Percentiles rank a stretch among this genome's conserved stretches.
Evolutionary conservation across 164 flowering plant species (phyloP).

Genomic region (Magnolia sinica): DNA sequence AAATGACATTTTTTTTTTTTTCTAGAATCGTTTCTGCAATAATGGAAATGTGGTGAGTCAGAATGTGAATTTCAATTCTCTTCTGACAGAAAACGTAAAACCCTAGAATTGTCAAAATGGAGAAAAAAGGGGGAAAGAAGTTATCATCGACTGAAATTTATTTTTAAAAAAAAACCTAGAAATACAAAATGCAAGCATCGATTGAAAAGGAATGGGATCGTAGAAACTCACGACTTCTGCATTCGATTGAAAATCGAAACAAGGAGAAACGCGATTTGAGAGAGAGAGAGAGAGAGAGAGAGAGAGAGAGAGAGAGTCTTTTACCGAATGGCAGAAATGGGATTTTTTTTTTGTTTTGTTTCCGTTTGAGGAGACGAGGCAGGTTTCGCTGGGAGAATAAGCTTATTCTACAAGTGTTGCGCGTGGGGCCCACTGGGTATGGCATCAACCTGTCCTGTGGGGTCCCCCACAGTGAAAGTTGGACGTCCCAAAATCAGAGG

Average conservation of each 20-base stretch:
- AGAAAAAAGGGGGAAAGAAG: conserved; percentile 5
- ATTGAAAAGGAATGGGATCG: not conserved
- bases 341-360: not conserved
- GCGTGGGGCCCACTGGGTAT: not conserved
- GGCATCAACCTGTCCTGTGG: not conserved
- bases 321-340: not conserved
- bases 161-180: not conserved
- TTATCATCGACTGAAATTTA: not conserved
- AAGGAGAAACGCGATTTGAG: not conserved
- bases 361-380: not conserved
- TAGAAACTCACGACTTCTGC: not conserved
- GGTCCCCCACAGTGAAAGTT: not conserved
- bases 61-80: conserved; percentile 6
- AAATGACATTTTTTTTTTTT: not conserved
- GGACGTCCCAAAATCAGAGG: not conserved
- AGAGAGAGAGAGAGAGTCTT: not conserved
- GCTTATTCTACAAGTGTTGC: not conserved
- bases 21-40: not conserved
- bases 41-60: not conserved
- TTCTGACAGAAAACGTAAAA: not conserved
- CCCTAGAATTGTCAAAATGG: not conserved
- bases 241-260: not conserved
- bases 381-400: not conserved
- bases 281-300: not conserved
- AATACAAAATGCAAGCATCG: not conserved